These are phyloP conservation scores for Scheffersomyces lignicola DNA, from an alignment of 1,139 yeast species.

Conservation along the genomic window DNA sequence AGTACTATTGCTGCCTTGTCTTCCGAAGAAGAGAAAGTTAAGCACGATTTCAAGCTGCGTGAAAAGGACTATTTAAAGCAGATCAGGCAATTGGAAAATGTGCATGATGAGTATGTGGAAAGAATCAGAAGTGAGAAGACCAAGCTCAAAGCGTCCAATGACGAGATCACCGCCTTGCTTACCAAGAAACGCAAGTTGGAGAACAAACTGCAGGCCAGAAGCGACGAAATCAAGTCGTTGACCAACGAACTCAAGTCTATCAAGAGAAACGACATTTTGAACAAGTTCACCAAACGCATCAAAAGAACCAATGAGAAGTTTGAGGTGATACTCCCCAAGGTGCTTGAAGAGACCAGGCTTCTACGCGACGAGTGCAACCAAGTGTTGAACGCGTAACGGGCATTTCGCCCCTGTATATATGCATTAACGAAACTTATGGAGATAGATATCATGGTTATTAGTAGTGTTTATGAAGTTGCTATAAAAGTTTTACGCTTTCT, in stretches of 20 bases:
- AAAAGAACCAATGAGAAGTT: conserved; percentile 37
- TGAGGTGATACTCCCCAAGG: conserved; percentile 37
- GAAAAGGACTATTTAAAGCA: conserved; percentile 22
- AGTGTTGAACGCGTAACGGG: conserved; percentile 7
- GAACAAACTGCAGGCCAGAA: conserved; percentile 22
- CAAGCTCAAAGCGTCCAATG: conserved; percentile 23
- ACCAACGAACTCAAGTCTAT: conserved; percentile 29
- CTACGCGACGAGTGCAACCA: conserved; percentile 13
- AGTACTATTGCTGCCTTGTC: conserved; percentile 20
- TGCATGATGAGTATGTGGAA: conserved; percentile 26
- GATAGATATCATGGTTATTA: neutral
- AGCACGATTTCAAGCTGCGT: conserved; percentile 18
- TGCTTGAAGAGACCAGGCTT: conserved; percentile 21
- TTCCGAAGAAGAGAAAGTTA: conserved; percentile 17
- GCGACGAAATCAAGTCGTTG: conserved; percentile 27
- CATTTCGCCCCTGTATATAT: conserved; percentile 7
- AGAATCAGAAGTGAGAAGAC: conserved; percentile 22
- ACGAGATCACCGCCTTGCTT: conserved; percentile 20
- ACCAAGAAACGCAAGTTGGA: conserved; percentile 29
- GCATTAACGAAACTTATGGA: conserved; percentile 1
- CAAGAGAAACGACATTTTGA: conserved; percentile 27
- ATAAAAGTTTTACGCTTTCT: conserved; percentile 9
- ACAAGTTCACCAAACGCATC: conserved; percentile 29
- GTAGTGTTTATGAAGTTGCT: conserved; percentile 1
- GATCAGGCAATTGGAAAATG: conserved; percentile 25